These are phyloP conservation scores for Rubroshorea leprosula DNA, from an alignment of 345 rosid species.

Conservation along the genomic window DNA sequence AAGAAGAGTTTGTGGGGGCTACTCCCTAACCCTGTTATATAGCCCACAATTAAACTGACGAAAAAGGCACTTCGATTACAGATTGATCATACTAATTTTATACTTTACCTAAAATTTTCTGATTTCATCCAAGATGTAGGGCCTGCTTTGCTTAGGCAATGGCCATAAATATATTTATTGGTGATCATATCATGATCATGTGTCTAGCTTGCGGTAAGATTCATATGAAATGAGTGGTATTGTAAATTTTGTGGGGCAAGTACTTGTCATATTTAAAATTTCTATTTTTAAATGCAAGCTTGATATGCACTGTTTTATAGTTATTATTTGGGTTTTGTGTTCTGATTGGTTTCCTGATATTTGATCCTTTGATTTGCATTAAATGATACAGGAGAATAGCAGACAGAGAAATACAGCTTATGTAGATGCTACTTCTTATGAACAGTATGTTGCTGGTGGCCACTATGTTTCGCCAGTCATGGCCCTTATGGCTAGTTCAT, in stretches of 20 bases:
- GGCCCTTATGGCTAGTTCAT: constrained; percentile 42
- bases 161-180: no score
- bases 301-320: background rate
- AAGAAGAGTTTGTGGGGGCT: background rate
- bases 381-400: constrained; percentile 54
- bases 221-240: background rate
- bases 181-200: background rate
- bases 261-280: background rate
- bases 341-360: background rate
- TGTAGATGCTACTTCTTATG: constrained; percentile 37
- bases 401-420: constrained; percentile 33
- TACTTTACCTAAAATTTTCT: no score
- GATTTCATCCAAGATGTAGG: no score
- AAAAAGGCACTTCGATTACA: no score
- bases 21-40: no score
- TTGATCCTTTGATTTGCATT: constrained; percentile 7
- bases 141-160: no score
- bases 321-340: background rate
- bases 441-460: constrained; percentile 44
- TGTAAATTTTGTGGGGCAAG: background rate
- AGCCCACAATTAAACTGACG: no score
- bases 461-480: constrained; percentile 32
- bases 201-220: background rate
- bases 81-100: no score
- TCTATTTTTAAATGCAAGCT: background rate